Percentiles rank a stretch among this genome's conserved stretches.
These are phyloP conservation scores for Somion occarium DNA, from an alignment of 1,284 basidiomycete species.

Conservation along the genomic window DNA sequence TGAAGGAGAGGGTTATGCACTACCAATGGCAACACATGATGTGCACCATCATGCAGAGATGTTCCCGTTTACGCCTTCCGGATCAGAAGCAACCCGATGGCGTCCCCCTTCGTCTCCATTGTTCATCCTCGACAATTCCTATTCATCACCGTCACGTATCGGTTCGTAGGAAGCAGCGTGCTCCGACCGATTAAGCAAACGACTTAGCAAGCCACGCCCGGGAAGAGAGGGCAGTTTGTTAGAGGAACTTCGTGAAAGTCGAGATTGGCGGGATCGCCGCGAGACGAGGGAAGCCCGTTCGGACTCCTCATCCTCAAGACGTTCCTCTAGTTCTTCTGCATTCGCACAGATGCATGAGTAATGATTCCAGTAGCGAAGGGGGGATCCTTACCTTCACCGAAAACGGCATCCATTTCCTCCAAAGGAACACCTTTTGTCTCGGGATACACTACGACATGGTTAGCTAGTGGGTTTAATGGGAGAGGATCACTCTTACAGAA, in stretches of 20 bases:
- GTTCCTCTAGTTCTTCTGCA: conserved; percentile 55
- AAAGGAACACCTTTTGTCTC: conserved; percentile 77
- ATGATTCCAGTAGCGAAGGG: conserved; percentile 13
- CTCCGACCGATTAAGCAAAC: conserved; percentile 43
- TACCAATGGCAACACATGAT: conserved; percentile 13
- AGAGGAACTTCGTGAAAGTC: conserved; percentile 19
- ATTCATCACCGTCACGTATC: conserved; percentile 48
- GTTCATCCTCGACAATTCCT: conserved; percentile 66
- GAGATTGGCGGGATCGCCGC: conserved; percentile 33
- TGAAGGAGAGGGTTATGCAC: conserved; percentile 6
- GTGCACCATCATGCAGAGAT: conserved; percentile 12
- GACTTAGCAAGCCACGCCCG: conserved; percentile 42
- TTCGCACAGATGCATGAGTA: conserved; percentile 1
- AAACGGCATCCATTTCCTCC: conserved; percentile 82
- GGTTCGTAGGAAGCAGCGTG: conserved; percentile 46
- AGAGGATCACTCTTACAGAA: conserved; percentile 48
- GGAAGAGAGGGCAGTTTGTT: conserved; percentile 12
- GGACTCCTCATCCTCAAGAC: conserved; percentile 63
- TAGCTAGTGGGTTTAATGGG: conserved; percentile 10
- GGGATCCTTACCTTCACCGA: conserved; percentile 63
- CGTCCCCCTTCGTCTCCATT: conserved; percentile 23
- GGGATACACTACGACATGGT: conserved; percentile 61
- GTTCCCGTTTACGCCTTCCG: conserved; percentile 12
- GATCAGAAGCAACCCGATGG: background rate
- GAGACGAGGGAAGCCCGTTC: conserved; percentile 60